Evolutionary conservation across 2,329 filamentous ascomycete species (phyloP), one percentile per base, ranked within the genome.

Genomic region (Penicillium sp.): DNA sequence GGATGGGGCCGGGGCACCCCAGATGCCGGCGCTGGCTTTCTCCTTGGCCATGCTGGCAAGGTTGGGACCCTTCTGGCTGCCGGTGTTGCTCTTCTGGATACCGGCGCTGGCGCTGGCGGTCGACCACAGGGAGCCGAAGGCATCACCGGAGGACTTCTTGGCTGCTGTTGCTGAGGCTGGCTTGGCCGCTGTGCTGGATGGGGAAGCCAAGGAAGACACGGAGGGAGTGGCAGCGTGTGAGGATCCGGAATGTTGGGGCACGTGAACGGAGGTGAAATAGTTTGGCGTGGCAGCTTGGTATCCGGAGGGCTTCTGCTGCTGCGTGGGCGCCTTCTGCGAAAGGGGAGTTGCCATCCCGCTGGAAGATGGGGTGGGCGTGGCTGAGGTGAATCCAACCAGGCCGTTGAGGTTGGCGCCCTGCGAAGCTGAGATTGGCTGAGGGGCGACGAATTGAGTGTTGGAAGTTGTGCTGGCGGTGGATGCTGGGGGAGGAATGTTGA

Each of bases 31-130:
- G 61, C 85, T 90, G 50, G 90, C 93, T 79, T 97, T 96, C 73
- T 96, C 90, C 77, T 96, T 96, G n/a, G 91, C 92, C 71, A 99
- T 82, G 69, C 95, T 91, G 27, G 90, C 91, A 73, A 99, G 80
- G 47, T 91, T 91, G 43, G 89, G 85, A 0, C 86, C 87, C 50
- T 84, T 79, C 46, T 78, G 75, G 9, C 75, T 77, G 11, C 79
- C 76, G 2, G 83, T 80, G 52, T 72, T 77, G 1, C 79, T 72
- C 74, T 93, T 95, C 76, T 90, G 90, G 57, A 90, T 80, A 39
- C 85, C 84, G 10, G 80, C 80, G 56, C 84, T 89, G 25, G 84
- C 85, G 57, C 82, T 83, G 51, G 86, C 79, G 8, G 74, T 72
- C 28, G 73, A 86, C 82, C 95, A 95, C 29, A 99, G 78, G 16